Conservation (phyloP, 805 yeast species). For the Metschnikowia continentalis region DNA sequence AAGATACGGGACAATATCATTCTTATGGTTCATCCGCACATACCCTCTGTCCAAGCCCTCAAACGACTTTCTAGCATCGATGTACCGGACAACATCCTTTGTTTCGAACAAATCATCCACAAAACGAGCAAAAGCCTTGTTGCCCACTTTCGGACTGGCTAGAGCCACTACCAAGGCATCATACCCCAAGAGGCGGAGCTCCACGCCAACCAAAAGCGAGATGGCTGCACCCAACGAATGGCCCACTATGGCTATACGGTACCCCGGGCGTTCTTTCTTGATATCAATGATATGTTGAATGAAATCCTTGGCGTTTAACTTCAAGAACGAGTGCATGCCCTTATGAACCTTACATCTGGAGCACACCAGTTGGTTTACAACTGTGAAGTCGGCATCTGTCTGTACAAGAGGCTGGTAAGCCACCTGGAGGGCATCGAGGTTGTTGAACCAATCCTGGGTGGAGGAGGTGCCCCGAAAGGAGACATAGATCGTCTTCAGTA, state of each 20-base stretch:
- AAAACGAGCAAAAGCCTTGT: slow-evolving; percentile 45
- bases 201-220: slow-evolving; percentile 60
- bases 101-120: slow-evolving; percentile 49
- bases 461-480: slow-evolving; percentile 64
- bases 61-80: slow-evolving; percentile 20
- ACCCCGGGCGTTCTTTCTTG: slow-evolving; percentile 40
- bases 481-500: slow-evolving; percentile 39
- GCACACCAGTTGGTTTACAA: slow-evolving; percentile 30
- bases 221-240: slow-evolving; percentile 79
- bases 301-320: slow-evolving; percentile 34
- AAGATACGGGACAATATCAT: slow-evolving; percentile 55
- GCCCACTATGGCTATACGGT: slow-evolving; percentile 54
- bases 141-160: slow-evolving; percentile 67
- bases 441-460: slow-evolving; percentile 57
- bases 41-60: slow-evolving; percentile 20
- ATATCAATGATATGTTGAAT: slow-evolving; percentile 32
- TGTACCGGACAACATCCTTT: slow-evolving; percentile 18
- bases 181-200: slow-evolving; percentile 50
- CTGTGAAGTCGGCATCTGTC: slow-evolving; percentile 6
- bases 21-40: slow-evolving; percentile 53
- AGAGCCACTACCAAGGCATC: slow-evolving; percentile 53
- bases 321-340: slow-evolving; percentile 54
- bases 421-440: slow-evolving; percentile 47
- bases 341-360: slow-evolving; percentile 54
- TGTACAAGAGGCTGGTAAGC: slow-evolving; percentile 44